phyloP scores from a whole-genome alignment of 2,329 filamentous ascomycete species.

The Pezicula carpinea region DNA sequence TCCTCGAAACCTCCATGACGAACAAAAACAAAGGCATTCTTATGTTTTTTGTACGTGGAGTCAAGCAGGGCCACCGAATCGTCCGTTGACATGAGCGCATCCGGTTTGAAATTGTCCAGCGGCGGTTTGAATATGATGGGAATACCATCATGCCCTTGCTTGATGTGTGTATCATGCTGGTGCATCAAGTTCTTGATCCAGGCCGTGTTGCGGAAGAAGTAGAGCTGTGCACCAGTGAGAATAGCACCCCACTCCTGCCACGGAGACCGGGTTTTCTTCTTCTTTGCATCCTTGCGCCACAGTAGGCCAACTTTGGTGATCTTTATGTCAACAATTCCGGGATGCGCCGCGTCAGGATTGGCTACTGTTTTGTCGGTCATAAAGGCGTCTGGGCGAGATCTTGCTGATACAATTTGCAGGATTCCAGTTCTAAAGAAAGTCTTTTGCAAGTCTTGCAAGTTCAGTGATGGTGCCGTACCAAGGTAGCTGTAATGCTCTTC shows the following conservation, averaged over 20 bases:
- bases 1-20: slow-evolving; percentile 85
- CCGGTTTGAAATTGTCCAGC: slow-evolving; percentile 86
- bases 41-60: slow-evolving; percentile 86
- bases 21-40: slow-evolving; percentile 89
- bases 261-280: slow-evolving; percentile 87
- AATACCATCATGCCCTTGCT: slow-evolving; percentile 67
- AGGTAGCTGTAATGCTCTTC: slow-evolving; percentile 91
- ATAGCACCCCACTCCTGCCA: slow-evolving; percentile 99
- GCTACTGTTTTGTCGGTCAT: slow-evolving; percentile 81
- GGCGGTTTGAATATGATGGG: slow-evolving; percentile 89
- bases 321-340: slow-evolving; percentile 94
- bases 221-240: slow-evolving; percentile 92
- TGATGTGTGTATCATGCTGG: slow-evolving; percentile 80
- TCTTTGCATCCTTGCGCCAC: slow-evolving; percentile 92
- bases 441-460: slow-evolving; percentile 76
- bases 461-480: slow-evolving; percentile 69
- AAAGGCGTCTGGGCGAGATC: slow-evolving; percentile 92
- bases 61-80: slow-evolving; percentile 87
- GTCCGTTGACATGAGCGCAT: slow-evolving; percentile 88
- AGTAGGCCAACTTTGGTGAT: slow-evolving; percentile 92
- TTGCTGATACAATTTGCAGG: slow-evolving; percentile 88
- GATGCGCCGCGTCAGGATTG: slow-evolving; percentile 81
- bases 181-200: slow-evolving; percentile 91
- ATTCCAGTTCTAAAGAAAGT: slow-evolving; percentile 90
- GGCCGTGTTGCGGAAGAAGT: slow-evolving; percentile 88